These are phyloP conservation scores for Salvia rosmarinus DNA, from an alignment of 257 asterid species.

Conservation along the genomic window DNA sequence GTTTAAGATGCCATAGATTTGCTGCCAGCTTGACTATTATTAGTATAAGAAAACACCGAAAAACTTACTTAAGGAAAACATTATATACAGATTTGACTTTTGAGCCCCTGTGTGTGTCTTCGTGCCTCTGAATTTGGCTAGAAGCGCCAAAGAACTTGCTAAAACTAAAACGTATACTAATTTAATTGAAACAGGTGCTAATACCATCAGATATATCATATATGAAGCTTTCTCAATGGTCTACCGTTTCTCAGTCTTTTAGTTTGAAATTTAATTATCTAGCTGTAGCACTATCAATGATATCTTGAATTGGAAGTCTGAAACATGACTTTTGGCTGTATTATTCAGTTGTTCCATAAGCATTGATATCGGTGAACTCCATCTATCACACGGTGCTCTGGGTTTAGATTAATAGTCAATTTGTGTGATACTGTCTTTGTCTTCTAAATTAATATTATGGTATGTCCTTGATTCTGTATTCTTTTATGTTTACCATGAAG, in stretches of 20 bases:
- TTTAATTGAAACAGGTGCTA: background rate
- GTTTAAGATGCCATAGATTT: background rate
- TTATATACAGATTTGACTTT: background rate
- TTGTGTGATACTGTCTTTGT: background rate
- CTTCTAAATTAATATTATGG: background rate
- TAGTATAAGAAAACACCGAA: background rate
- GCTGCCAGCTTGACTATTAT: background rate
- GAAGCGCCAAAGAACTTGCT: background rate
- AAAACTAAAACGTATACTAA: background rate
- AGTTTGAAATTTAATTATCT: background rate
- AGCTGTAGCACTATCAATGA: background rate
- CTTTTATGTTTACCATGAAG: background rate
- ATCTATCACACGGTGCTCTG: background rate
- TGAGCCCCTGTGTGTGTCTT: background rate
- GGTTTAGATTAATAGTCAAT: background rate
- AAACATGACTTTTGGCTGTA: background rate
- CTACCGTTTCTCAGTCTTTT: background rate
- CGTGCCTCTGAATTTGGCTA: background rate
- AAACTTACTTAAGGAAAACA: background rate
- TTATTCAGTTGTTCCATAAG: background rate
- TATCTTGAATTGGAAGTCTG: background rate
- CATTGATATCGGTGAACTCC: slow-evolving; percentile 8
- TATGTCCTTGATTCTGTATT: slow-evolving; percentile 2
- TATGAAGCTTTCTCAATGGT: background rate
- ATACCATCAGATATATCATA: background rate